A percentile compares a stretch with the other conserved stretches of the same genome.
Conservation (phyloP, 129 eudicot species). For the Helianthus annuus region DNA sequence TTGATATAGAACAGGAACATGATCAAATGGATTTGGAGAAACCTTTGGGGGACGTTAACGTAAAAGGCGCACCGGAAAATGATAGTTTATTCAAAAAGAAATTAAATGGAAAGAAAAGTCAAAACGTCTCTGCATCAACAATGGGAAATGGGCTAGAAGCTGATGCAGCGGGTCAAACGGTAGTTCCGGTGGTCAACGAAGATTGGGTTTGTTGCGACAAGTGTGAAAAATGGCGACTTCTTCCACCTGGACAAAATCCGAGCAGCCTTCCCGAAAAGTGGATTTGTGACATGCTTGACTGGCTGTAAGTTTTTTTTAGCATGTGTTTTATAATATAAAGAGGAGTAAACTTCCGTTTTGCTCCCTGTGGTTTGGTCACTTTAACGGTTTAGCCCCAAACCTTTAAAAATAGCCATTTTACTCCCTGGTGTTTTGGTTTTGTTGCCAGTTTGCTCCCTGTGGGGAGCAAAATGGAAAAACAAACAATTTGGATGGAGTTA, state of each 20-base stretch:
- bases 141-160: constrained; percentile 40
- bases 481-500: too few relatives aligned
- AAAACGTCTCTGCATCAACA: constrained; percentile 32
- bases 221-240: constrained; percentile 87
- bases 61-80: constrained; percentile 32
- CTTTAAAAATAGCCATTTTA: too few relatives aligned
- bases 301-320: constrained; percentile 69
- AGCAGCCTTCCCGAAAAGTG: constrained; percentile 78
- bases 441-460: too few relatives aligned
- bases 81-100: constrained; percentile 33
- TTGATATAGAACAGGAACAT: constrained; percentile 63
- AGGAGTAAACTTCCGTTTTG: too few relatives aligned
- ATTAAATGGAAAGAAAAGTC: constrained; percentile 21
- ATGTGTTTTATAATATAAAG: too few relatives aligned
- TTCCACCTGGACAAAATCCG: constrained; percentile 71
- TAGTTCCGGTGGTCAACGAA: constrained; percentile 58
- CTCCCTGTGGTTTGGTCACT: too few relatives aligned
- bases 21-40: constrained; percentile 44
- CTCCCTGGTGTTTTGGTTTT: too few relatives aligned
- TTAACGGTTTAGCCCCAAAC: too few relatives aligned
- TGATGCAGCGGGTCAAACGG: constrained; percentile 40
- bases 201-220: constrained; percentile 94
- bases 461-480: too few relatives aligned
- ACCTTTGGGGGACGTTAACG: constrained; percentile 31
- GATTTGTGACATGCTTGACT: constrained; percentile 81